These are phyloP conservation scores for Lyophyllum atratum DNA, from an alignment of 768 basidiomycete species.

Conservation along the genomic window DNA sequence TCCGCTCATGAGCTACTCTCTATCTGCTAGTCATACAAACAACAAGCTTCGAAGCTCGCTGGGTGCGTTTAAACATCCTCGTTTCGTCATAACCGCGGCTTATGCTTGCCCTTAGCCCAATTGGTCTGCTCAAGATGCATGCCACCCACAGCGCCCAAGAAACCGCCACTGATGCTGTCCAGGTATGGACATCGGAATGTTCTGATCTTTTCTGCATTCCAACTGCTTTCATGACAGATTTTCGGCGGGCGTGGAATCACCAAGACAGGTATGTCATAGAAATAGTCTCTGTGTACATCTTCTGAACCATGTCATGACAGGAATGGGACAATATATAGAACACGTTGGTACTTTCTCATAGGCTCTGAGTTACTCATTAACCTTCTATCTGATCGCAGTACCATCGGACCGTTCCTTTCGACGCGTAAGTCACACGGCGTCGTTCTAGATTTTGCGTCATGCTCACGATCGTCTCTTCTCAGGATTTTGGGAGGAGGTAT, in stretches of 20 bases:
- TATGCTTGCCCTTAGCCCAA: constrained; percentile 43
- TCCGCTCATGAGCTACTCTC: background rate
- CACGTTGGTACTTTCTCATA: constrained; percentile 41
- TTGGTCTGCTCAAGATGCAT: constrained; percentile 72
- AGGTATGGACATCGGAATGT: constrained; percentile 32
- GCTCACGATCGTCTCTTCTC: background rate
- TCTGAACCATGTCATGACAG: constrained; percentile 22
- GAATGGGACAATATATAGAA: constrained; percentile 71
- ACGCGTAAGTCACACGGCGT: constrained; percentile 43
- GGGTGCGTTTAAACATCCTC: constrained; percentile 44
- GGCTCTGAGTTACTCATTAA: constrained; percentile 12
- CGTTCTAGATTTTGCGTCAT: background rate
- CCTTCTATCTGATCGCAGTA: constrained; percentile 41
- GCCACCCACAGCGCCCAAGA: constrained; percentile 61
- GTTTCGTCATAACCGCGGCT: background rate
- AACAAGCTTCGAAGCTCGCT: constrained; percentile 74
- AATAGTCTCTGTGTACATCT: background rate
- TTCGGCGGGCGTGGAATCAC: constrained; percentile 91
- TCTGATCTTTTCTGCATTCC: background rate
- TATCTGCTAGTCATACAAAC: constrained; percentile 58
- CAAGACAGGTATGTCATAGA: constrained; percentile 57
- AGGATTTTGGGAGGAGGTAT: constrained; percentile 69
- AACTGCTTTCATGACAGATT: constrained; percentile 39
- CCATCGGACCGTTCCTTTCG: constrained; percentile 67
- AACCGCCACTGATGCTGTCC: constrained; percentile 73